A percentile compares a stretch with the other conserved stretches of the same genome.
Evolutionary conservation across 176 grass and related monocot species (phyloP).

Genomic region (Pontederia paniculata): DNA sequence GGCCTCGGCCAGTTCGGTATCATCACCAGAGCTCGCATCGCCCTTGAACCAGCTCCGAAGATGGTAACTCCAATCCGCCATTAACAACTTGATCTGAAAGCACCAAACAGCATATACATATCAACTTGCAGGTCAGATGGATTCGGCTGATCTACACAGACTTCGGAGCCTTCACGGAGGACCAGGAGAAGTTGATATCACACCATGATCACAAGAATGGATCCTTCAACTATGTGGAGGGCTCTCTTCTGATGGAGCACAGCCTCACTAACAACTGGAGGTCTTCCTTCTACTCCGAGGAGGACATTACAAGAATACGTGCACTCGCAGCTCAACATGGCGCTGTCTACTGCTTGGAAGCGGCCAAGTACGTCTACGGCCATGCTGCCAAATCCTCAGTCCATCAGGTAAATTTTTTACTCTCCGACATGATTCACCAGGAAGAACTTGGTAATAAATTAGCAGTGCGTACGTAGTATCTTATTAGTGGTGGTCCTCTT

Average conservation of each 20-base stretch:
- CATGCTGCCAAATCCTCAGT: neutral
- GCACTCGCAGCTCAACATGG: neutral
- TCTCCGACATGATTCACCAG: too few relatives aligned
- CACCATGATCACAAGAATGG: neutral
- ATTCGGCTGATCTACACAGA: constrained; percentile 9
- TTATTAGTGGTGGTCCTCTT: neutral
- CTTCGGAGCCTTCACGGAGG: neutral
- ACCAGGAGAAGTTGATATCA: constrained; percentile 9
- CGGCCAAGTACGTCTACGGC: neutral
- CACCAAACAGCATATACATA: neutral
- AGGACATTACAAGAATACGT: neutral
- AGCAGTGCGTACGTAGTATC: neutral
- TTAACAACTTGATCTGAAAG: neutral
- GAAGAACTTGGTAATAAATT: neutral
- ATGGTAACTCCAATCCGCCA: neutral
- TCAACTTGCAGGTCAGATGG: constrained; percentile 4
- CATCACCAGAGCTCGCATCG: constrained; percentile 15
- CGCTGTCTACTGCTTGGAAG: constrained; percentile 14
- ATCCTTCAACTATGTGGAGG: constrained; percentile 11
- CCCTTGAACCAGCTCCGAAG: constrained; percentile 6
- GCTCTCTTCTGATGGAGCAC: constrained; percentile 1
- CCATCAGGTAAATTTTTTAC: neutral
- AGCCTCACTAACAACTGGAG: constrained; percentile 10
- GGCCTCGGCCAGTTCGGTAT: constrained; percentile 12
- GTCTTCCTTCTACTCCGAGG: constrained; percentile 3